Conservation (phyloP, 345 rosid genomes). For the Populus davidiana region DNA sequence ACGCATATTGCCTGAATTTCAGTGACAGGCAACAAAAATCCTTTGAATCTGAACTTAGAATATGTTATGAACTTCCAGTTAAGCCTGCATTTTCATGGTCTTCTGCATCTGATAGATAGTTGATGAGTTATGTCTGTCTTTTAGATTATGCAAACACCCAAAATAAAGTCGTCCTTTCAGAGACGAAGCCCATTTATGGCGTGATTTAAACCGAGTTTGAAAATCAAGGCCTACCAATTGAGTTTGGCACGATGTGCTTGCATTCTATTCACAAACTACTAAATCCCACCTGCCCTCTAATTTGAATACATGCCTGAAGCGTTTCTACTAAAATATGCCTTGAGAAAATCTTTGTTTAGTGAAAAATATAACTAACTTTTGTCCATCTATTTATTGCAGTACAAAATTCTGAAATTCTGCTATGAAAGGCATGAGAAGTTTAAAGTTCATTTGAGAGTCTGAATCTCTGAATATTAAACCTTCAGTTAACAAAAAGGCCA, state of each 20-base stretch:
- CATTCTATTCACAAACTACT: not conserved
- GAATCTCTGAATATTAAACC: no score
- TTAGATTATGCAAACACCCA: not conserved
- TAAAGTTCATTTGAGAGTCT: no score
- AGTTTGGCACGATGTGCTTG: not conserved
- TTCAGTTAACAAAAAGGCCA: no score
- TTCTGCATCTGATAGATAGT: not conserved
- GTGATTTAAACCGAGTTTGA: not conserved
- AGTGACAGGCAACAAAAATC: not conserved
- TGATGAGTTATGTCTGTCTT: not conserved
- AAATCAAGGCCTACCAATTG: not conserved
- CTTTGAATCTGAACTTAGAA: not conserved
- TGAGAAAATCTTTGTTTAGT: no score
- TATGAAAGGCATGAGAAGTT: no score
- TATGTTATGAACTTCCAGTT: not conserved
- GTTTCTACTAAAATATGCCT: no score
- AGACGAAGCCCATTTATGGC: no score
- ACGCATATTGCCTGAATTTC: not conserved
- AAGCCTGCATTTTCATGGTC: not conserved
- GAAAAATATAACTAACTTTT: no score
- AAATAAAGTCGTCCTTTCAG: not conserved
- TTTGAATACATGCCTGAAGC: no score
- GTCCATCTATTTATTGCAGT: no score
- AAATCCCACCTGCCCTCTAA: no score
- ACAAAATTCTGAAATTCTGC: no score